phyloP scores from a whole-genome alignment of 2,329 filamentous ascomycete species.

The Didymella segeticola region DNA sequence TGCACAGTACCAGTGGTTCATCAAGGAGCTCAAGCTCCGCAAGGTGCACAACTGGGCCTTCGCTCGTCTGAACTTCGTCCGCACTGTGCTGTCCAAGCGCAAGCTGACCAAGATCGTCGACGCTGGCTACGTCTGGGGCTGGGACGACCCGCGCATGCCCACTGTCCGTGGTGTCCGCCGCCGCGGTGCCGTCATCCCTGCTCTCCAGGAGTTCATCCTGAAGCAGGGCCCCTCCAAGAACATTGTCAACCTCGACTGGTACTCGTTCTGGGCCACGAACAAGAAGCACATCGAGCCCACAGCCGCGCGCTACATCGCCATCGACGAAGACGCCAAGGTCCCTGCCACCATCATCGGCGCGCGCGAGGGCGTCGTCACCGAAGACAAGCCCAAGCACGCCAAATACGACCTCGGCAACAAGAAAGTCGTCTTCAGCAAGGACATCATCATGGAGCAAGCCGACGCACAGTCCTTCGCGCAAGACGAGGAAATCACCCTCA shows the following conservation, averaged over 20 bases:
- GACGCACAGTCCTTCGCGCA: constrained; percentile 82
- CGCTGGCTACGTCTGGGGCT: constrained; percentile 76
- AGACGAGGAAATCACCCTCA: constrained; percentile 91
- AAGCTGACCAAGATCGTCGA: constrained; percentile 87
- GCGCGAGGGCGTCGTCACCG: constrained; percentile 60
- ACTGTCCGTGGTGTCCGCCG: constrained; percentile 81
- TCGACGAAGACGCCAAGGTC: constrained; percentile 74
- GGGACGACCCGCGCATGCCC: constrained; percentile 88
- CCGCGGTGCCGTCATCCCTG: constrained; percentile 79
- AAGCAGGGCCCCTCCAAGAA: constrained; percentile 85
- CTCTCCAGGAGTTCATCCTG: constrained; percentile 82
- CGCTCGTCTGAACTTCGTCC: constrained; percentile 82
- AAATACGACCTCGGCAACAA: constrained; percentile 91
- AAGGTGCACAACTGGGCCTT: constrained; percentile 87
- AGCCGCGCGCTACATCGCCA: constrained; percentile 58
- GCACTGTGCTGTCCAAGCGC: constrained; percentile 82
- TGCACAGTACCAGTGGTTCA: constrained; percentile 86
- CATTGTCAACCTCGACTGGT: constrained; percentile 85
- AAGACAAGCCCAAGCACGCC: constrained; percentile 84
- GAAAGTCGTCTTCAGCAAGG: constrained; percentile 78
- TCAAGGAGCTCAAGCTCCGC: constrained; percentile 74
- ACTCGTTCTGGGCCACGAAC: constrained; percentile 63
- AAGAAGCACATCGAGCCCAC: constrained; percentile 61
- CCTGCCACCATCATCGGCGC: constrained; percentile 72
- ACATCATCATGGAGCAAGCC: constrained; percentile 82